Percentiles rank a stretch among this genome's conserved stretches.
Evolutionary conservation across 2,329 filamentous ascomycete species (phyloP).

Genomic region (Aulographum hederae): DNA sequence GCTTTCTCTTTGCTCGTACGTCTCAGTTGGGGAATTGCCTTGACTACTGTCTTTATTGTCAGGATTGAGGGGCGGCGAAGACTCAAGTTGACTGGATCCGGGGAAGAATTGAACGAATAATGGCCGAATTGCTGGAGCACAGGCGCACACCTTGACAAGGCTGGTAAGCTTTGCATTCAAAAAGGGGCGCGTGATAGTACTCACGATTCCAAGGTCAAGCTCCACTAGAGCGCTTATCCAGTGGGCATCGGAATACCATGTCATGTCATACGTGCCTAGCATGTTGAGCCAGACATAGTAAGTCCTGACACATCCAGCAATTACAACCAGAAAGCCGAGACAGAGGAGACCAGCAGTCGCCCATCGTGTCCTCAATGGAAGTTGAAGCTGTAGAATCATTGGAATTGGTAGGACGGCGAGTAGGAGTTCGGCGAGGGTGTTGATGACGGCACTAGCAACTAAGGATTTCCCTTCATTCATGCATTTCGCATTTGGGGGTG

Average conservation of each 20-base stretch:
- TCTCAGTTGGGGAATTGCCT: no score
- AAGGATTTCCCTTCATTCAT: constrained; percentile 22
- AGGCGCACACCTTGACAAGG: constrained; percentile 4
- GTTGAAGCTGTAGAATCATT: constrained; percentile 21
- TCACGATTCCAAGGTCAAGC: constrained; percentile 26
- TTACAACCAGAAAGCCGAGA: constrained; percentile 23
- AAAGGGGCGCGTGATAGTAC: constrained; percentile 6
- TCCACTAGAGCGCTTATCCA: constrained; percentile 29
- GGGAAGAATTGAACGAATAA: no score
- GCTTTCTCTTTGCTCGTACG: no score
- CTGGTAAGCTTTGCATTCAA: background rate
- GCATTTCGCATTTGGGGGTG: constrained; percentile 15
- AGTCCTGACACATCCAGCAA: constrained; percentile 23
- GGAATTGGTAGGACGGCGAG: constrained; percentile 25
- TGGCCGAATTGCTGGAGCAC: constrained; percentile 4
- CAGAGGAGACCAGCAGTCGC: constrained; percentile 20
- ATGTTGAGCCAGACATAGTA: constrained; percentile 25
- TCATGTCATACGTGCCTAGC: constrained; percentile 22
- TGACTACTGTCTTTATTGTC: no score
- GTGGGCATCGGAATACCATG: constrained; percentile 26
- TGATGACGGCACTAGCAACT: constrained; percentile 22
- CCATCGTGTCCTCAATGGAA: constrained; percentile 21
- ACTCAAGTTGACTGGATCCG: no score
- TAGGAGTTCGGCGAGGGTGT: constrained; percentile 22
- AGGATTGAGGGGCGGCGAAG: no score